Percentiles rank a stretch among this genome's conserved stretches.
These are phyloP conservation scores for Peronospora destructor DNA, from an alignment of 352 stramenopile species.

Conservation along the genomic window DNA sequence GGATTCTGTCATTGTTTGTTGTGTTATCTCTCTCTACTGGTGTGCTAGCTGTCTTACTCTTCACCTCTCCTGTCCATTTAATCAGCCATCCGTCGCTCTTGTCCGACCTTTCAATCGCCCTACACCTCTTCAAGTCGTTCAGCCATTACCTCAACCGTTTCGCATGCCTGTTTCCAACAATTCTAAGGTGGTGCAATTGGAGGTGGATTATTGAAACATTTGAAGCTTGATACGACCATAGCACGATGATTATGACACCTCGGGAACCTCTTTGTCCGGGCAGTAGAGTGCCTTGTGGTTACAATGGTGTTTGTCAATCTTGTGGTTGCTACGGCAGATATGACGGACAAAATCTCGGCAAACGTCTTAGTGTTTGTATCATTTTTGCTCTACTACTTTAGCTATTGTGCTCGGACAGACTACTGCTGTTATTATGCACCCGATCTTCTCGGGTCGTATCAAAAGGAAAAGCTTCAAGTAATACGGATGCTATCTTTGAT, in stretches of 20 bases:
- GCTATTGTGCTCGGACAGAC: slow-evolving; percentile 49
- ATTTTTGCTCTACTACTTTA: slow-evolving; percentile 33
- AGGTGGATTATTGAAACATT: slow-evolving; percentile 49
- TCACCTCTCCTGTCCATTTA: too few species aligned
- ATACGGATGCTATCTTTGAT: slow-evolving; percentile 47
- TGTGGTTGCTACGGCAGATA: slow-evolving; percentile 56
- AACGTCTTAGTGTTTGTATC: slow-evolving; percentile 40
- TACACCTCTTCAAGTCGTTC: too few species aligned
- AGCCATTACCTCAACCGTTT: too few species aligned
- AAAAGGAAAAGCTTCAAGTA: slow-evolving; percentile 18
- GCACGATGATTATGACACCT: slow-evolving; percentile 60
- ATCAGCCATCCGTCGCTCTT: too few species aligned
- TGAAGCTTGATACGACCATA: slow-evolving; percentile 35
- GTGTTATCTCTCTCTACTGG: too few species aligned
- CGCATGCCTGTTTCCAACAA: too few species aligned
- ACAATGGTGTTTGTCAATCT: slow-evolving; percentile 78
- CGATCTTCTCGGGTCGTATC: slow-evolving; percentile 33
- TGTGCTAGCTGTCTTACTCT: too few species aligned
- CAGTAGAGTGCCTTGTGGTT: slow-evolving; percentile 71
- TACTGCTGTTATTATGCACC: slow-evolving; percentile 46
- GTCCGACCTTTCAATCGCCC: too few species aligned
- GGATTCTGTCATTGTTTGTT: too few species aligned
- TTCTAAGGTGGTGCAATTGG: slow-evolving; percentile 30
- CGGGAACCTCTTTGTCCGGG: slow-evolving; percentile 69
- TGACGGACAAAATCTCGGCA: slow-evolving; percentile 46